A percentile compares a stretch with the other conserved stretches of the same genome.
These are phyloP conservation scores for Solanum etuberosum DNA, from an alignment of 257 asterid genomes.

Conservation along the genomic window DNA sequence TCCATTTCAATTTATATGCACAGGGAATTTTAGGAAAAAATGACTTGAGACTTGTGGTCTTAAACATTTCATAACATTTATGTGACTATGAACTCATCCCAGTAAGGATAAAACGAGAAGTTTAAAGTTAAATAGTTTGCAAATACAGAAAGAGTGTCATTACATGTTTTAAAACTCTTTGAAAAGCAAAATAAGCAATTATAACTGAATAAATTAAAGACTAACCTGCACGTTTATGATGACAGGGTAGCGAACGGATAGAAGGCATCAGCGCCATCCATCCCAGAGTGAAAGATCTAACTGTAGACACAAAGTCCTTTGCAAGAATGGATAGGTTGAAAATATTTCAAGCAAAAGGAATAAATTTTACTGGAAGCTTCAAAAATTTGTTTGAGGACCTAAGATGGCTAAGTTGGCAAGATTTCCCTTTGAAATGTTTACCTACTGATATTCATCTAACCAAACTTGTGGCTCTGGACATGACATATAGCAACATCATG, in stretches of 20 bases:
- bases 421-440: neutral
- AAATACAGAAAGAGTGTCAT: no score
- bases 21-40: no score
- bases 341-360: neutral
- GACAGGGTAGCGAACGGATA: neutral
- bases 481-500: neutral
- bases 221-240: neutral
- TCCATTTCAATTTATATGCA: no score
- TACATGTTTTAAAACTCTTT: no score
- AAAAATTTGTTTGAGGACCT: neutral
- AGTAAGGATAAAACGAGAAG: no score
- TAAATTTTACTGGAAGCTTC: neutral
- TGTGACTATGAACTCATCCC: no score
- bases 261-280: neutral
- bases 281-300: neutral
- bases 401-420: neutral
- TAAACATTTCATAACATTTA: no score
- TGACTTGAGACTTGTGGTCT: no score
- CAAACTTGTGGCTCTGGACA: neutral
- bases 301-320: neutral
- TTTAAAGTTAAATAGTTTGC: no score
- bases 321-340: neutral
- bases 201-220: no score
- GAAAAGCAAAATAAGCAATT: no score
- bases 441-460: neutral